Evolutionary conservation across 2,329 filamentous ascomycete species (phyloP).

Genomic region (Chaetomium strumarium): DNA sequence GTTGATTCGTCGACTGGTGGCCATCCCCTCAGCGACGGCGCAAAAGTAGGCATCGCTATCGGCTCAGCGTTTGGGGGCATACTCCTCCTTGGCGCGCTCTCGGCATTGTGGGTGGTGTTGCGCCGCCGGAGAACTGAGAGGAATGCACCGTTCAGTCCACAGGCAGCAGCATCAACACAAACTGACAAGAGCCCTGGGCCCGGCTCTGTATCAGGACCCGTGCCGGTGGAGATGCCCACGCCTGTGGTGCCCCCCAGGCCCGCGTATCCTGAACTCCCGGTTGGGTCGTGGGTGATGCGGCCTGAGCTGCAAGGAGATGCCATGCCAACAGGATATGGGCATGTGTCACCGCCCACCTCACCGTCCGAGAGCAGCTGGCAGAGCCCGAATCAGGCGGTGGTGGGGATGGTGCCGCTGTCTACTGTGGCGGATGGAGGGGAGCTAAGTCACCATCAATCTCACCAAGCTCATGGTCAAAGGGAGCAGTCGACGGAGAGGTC

Average conservation of each 20-base stretch:
- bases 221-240: conserved; percentile 1
- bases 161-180: not conserved
- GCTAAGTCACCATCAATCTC: not conserved
- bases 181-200: not conserved
- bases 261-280: not conserved
- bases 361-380: not conserved
- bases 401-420: not conserved
- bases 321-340: not conserved
- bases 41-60: conserved; percentile 22
- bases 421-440: not conserved
- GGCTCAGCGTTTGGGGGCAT: conserved; percentile 10
- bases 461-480: not conserved
- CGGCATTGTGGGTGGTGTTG: conserved; percentile 3
- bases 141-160: not conserved
- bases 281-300: not conserved
- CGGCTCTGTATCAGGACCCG: not conserved
- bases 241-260: not conserved
- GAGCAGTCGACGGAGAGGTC: not conserved
- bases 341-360: not conserved
- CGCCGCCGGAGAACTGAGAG: conserved; percentile 4
- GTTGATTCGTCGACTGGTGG: not conserved
- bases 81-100: conserved; percentile 12
- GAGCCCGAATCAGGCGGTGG: not conserved
- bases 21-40: conserved; percentile 19
- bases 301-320: conserved; percentile 2